Evolutionary conservation across 768 basidiomycete genomes (phyloP).

Genomic region (Ramaria sp.): DNA sequence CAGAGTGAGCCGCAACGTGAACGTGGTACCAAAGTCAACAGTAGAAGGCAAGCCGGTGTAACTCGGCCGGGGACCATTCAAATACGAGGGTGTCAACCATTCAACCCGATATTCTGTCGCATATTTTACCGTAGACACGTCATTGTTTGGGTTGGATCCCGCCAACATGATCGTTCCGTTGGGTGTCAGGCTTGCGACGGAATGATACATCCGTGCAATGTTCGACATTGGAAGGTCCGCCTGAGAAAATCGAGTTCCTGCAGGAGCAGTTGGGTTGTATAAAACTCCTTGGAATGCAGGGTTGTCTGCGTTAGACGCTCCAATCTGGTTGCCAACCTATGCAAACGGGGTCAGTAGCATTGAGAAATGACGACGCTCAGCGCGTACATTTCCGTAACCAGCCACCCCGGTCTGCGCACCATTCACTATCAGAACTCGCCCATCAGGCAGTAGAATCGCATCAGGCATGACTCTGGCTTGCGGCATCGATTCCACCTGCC

Average conservation of each 20-base stretch:
- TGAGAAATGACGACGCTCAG: too few species aligned
- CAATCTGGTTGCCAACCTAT: conserved; percentile 23
- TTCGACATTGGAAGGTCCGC: conserved; percentile 9
- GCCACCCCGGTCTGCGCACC: conserved; percentile 19
- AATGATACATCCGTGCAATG: conserved; percentile 31
- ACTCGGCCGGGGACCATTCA: too few species aligned
- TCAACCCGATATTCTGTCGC: too few species aligned
- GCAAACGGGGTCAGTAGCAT: too few species aligned
- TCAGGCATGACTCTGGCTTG: conserved; percentile 27
- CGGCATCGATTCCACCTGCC: conserved; percentile 36
- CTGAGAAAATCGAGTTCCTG: conserved; percentile 21
- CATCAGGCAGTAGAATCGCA: conserved; percentile 22
- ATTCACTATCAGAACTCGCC: conserved; percentile 31
- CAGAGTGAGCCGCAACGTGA: too few species aligned
- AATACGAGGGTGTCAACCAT: too few species aligned
- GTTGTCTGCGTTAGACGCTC: conserved; percentile 26
- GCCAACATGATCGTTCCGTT: too few species aligned
- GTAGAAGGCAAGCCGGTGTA: too few species aligned
- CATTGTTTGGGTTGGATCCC: too few species aligned
- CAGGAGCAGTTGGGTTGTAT: conserved; percentile 22
- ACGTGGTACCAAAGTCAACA: too few species aligned
- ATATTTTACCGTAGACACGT: too few species aligned
- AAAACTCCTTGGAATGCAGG: conserved; percentile 11
- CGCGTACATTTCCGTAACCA: conserved; percentile 18
- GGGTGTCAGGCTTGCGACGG: conserved; percentile 18